phyloP scores from a whole-genome alignment of 2,329 filamentous ascomycete species.

The Aspergillus thermomutatus region DNA sequence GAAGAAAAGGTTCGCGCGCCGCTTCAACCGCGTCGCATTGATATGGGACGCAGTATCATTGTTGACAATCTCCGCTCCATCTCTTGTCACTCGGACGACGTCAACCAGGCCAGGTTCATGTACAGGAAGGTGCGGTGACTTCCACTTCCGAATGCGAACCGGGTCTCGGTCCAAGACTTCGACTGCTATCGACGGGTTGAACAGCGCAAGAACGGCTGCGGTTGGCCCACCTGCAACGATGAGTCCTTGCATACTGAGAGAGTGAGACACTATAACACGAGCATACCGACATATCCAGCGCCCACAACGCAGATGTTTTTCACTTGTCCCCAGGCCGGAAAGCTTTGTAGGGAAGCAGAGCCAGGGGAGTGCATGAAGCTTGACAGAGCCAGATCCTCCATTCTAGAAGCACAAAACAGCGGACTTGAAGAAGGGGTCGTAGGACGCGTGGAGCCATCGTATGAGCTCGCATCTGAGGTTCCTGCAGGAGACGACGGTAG shows the following conservation, averaged over 20 bases:
- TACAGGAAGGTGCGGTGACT: constrained; percentile 69
- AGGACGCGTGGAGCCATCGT: constrained; percentile 21
- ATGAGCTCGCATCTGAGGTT: constrained; percentile 18
- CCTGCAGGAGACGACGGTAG: constrained; percentile 15
- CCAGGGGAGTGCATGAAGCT: constrained; percentile 10
- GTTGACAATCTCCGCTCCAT: constrained; percentile 27
- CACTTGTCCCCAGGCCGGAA: constrained; percentile 11
- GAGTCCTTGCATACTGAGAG: background rate
- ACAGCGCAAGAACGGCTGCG: constrained; percentile 68
- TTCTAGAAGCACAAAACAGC: constrained; percentile 21
- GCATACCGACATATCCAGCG: constrained; percentile 70
- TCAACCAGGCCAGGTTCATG: constrained; percentile 70
- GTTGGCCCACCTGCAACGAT: constrained; percentile 63
- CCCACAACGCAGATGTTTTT: constrained; percentile 66
- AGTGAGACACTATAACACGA: constrained; percentile 12
- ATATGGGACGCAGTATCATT: background rate
- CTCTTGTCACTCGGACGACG: constrained; percentile 54
- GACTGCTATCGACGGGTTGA: constrained; percentile 68
- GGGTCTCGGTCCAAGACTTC: constrained; percentile 71
- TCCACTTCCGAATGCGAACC: constrained; percentile 67
- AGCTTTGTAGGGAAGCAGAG: constrained; percentile 1
- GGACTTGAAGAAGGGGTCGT: constrained; percentile 29
- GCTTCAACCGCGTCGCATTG: constrained; percentile 38
- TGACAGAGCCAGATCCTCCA: constrained; percentile 18
- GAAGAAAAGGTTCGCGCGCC: constrained; percentile 68